These are phyloP conservation scores for Rubroshorea leprosula DNA, from an alignment of 345 rosid species.

Conservation along the genomic window DNA sequence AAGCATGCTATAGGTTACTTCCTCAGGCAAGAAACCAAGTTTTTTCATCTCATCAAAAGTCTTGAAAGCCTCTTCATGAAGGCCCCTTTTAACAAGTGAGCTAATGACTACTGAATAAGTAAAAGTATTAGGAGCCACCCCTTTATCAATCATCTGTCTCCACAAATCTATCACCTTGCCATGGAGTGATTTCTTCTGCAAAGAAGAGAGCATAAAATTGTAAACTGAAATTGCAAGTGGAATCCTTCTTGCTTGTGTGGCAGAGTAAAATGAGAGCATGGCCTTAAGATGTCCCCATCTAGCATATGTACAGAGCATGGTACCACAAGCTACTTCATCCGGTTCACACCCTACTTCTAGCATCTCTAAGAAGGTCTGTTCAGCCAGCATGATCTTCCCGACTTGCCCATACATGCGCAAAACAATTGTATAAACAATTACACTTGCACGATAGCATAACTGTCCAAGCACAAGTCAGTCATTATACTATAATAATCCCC, in stretches of 20 bases:
- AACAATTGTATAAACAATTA: conserved; percentile 66
- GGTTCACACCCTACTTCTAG: conserved; percentile 88
- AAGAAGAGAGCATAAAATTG: conserved; percentile 87
- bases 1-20: conserved; percentile 70
- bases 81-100: conserved; percentile 60
- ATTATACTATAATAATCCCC: conserved; percentile 27
- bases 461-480: conserved; percentile 52
- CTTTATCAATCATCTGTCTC: conserved; percentile 55
- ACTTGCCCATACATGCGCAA: conserved; percentile 77
- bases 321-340: conserved; percentile 90
- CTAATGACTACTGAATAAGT: conserved; percentile 70
- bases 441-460: conserved; percentile 76
- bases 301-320: conserved; percentile 87
- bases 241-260: conserved; percentile 60
- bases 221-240: conserved; percentile 56
- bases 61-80: conserved; percentile 51
- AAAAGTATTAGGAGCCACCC: conserved; percentile 54
- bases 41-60: conserved; percentile 64
- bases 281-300: conserved; percentile 89
- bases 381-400: conserved; percentile 85
- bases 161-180: conserved; percentile 61
- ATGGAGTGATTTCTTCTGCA: conserved; percentile 82
- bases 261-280: conserved; percentile 71
- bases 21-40: conserved; percentile 65
- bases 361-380: conserved; percentile 85